These are phyloP conservation scores for Fusarium devonianum DNA, from an alignment of 2,329 filamentous ascomycete species.

Conservation along the genomic window DNA sequence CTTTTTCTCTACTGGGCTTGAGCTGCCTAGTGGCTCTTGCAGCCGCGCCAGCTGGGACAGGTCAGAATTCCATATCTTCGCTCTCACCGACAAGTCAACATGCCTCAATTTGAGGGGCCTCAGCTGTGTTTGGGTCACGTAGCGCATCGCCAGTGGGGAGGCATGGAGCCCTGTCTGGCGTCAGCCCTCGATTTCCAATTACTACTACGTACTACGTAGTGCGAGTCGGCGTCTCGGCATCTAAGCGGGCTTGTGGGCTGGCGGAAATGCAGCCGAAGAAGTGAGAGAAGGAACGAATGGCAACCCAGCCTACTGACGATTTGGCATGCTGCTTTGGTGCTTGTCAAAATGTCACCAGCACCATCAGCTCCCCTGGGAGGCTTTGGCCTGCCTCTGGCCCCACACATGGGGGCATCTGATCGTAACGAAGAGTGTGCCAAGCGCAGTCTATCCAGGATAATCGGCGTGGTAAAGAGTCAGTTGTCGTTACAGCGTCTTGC, in stretches of 20 bases:
- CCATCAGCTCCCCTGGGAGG: background rate
- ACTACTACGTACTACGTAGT: slow-evolving; percentile 30
- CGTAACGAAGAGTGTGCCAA: background rate
- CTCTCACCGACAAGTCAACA: slow-evolving; percentile 21
- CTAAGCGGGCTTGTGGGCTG: slow-evolving; percentile 30
- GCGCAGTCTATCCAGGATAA: background rate
- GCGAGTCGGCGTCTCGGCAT: slow-evolving; percentile 30
- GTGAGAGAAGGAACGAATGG: slow-evolving; percentile 8
- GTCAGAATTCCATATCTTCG: slow-evolving; percentile 13
- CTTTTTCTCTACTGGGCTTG: slow-evolving; percentile 10
- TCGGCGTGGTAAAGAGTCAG: background rate
- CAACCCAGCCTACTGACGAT: slow-evolving; percentile 1
- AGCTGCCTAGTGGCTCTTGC: slow-evolving; percentile 3
- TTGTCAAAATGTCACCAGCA: slow-evolving; percentile 3
- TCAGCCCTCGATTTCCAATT: slow-evolving; percentile 37
- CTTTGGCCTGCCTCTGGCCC: too few relatives aligned
- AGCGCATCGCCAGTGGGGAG: slow-evolving; percentile 20
- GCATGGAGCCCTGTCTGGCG: slow-evolving; percentile 21
- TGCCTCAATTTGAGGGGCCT: slow-evolving; percentile 14
- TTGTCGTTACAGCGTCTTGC: background rate
- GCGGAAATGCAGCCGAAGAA: slow-evolving; percentile 28
- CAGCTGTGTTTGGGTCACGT: slow-evolving; percentile 5
- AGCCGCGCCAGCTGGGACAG: slow-evolving; percentile 2
- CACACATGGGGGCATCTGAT: slow-evolving; percentile 10
- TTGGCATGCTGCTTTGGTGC: background rate